Percentiles rank a stretch among this genome's conserved stretches.
phyloP scores from a whole-genome alignment of 2,329 filamentous ascomycete species.

The Verticillium dahliae region DNA sequence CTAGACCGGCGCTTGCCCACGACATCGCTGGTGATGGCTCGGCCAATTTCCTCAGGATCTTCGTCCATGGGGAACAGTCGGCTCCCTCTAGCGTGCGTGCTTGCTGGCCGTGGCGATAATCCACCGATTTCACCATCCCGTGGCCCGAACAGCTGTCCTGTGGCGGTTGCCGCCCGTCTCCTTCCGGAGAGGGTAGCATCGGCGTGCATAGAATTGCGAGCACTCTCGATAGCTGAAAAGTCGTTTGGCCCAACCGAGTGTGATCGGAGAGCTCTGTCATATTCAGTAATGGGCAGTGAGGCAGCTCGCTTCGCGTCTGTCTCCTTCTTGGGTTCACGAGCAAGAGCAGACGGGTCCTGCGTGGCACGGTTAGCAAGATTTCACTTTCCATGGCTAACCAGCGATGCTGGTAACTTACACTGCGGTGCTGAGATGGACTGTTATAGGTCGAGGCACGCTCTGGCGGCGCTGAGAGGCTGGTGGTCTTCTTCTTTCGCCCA shows the following conservation, averaged over 20 bases:
- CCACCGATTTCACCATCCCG: constrained; percentile 41
- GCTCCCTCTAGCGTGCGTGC: constrained; percentile 45
- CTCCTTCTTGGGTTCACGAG: constrained; percentile 21
- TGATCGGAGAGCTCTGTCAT: constrained; percentile 52
- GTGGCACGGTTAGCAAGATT: neutral
- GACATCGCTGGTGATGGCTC: constrained; percentile 52
- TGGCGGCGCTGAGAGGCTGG: constrained; percentile 21
- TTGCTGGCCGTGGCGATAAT: constrained; percentile 55
- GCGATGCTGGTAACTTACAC: constrained; percentile 33
- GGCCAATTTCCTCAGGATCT: constrained; percentile 51
- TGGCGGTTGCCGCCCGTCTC: constrained; percentile 33
- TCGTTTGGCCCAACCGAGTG: constrained; percentile 54
- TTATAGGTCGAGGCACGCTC: constrained; percentile 18
- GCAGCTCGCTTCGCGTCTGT: constrained; percentile 45
- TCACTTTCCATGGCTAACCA: constrained; percentile 4
- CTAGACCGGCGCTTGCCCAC: constrained; percentile 48
- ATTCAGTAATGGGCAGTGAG: constrained; percentile 55
- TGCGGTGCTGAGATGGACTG: constrained; percentile 30
- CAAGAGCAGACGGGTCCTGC: constrained; percentile 32
- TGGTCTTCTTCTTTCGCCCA: constrained; percentile 47
- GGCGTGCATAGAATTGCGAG: constrained; percentile 44
- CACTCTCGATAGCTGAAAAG: constrained; percentile 44
- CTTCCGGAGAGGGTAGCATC: constrained; percentile 32
- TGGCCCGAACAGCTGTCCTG: constrained; percentile 30
- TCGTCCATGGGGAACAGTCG: constrained; percentile 27